Conservation (phyloP, 345 rosid species). For the Euclidium syriacum region DNA sequence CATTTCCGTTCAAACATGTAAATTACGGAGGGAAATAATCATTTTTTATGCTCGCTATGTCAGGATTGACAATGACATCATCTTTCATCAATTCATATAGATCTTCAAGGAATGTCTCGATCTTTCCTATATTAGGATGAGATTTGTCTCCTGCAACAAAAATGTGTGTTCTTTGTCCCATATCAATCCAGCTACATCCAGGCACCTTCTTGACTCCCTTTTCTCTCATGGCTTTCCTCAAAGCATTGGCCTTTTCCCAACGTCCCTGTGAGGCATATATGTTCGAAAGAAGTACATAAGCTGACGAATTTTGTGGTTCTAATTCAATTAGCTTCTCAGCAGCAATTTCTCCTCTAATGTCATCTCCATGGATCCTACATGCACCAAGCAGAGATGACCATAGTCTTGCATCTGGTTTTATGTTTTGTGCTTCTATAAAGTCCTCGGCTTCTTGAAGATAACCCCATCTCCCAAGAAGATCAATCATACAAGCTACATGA, state of each 20-base stretch:
- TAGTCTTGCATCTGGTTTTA: constrained; percentile 66
- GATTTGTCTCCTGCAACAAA: constrained; percentile 77
- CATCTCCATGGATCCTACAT: constrained; percentile 83
- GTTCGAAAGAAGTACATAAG: constrained; percentile 79
- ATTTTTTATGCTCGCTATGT: too few relatives aligned
- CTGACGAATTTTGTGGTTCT: constrained; percentile 75
- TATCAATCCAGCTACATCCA: constrained; percentile 81
- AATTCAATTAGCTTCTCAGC: constrained; percentile 71
- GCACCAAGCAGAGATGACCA: constrained; percentile 93
- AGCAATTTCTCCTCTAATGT: constrained; percentile 54
- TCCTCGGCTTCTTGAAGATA: constrained; percentile 74
- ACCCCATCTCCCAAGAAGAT: constrained; percentile 94
- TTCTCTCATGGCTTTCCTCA: constrained; percentile 76
- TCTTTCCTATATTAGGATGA: constrained; percentile 49
- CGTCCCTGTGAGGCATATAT: constrained; percentile 79
- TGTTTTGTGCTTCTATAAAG: constrained; percentile 50
- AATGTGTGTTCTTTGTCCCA: constrained; percentile 48
- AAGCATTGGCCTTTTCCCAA: constrained; percentile 64
- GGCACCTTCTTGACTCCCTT: constrained; percentile 73
- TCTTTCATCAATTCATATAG: constrained; percentile 27
- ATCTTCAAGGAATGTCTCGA: constrained; percentile 27
- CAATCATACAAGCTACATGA: constrained; percentile 88
- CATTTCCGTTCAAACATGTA: too few relatives aligned
- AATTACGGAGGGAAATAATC: too few relatives aligned
- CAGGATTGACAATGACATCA: constrained; percentile 18